Evolutionary conservation across 495 filamentous ascomycete genomes (phyloP).

Genomic region (Patellaria atrata): DNA sequence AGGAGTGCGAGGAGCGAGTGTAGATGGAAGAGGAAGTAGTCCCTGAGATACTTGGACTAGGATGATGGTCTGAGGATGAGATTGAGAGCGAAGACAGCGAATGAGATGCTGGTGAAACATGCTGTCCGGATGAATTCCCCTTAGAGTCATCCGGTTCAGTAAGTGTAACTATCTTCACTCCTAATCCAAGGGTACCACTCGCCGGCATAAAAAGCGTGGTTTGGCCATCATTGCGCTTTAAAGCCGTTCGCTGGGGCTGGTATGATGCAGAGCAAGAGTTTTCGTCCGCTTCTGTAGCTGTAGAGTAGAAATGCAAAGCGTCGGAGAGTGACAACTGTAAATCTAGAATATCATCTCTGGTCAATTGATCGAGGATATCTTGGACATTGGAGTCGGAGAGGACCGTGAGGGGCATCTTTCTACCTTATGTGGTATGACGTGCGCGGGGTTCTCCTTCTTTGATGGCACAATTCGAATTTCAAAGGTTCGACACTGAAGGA

Average conservation of each 20-base stretch:
- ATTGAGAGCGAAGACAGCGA: constrained; percentile 19
- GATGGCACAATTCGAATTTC: not conserved
- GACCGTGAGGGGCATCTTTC: constrained; percentile 58
- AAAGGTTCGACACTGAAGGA: not conserved
- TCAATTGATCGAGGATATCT: constrained; percentile 56
- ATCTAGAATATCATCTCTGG: constrained; percentile 46
- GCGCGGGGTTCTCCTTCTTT: too few species aligned
- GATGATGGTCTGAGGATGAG: too few species aligned
- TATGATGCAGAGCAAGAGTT: constrained; percentile 44
- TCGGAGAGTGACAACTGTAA: constrained; percentile 53
- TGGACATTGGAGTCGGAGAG: constrained; percentile 59
- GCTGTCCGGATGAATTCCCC: not conserved
- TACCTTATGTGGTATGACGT: not conserved
- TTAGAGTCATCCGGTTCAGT: constrained; percentile 9
- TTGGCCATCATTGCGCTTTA: constrained; percentile 53
- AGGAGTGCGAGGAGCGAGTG: constrained; percentile 7
- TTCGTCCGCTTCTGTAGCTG: constrained; percentile 35
- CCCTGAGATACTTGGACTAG: not conserved
- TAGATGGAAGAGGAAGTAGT: constrained; percentile 8
- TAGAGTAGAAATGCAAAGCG: constrained; percentile 72
- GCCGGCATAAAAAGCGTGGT: constrained; percentile 93
- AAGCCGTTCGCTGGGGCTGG: constrained; percentile 62
- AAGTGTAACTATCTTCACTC: constrained; percentile 49
- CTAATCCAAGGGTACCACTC: constrained; percentile 39
- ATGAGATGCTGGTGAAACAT: constrained; percentile 3